A percentile compares a stretch with the other conserved stretches of the same genome.
These are phyloP conservation scores for Calocera viscosa DNA, from an alignment of 768 basidiomycete species.

Conservation along the genomic window DNA sequence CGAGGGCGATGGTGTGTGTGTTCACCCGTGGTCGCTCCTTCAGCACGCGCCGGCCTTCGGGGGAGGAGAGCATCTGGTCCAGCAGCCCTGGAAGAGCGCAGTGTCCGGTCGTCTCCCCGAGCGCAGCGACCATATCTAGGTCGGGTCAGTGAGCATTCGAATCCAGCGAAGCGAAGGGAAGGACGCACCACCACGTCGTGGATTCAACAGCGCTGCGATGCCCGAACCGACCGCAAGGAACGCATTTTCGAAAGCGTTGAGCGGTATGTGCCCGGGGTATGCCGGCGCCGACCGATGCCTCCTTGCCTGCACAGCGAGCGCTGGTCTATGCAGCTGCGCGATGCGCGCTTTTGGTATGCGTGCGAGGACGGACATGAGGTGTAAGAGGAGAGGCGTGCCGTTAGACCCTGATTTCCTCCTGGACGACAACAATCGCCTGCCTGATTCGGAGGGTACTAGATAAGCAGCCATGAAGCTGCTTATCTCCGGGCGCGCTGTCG, in stretches of 20 bases:
- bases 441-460: neutral
- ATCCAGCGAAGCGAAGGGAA: neutral
- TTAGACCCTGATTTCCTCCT: neutral
- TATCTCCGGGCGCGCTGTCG: neutral
- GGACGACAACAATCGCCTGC: too few species aligned
- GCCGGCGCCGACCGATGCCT: slow-evolving; percentile 28
- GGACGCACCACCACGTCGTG: slow-evolving; percentile 66
- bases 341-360: neutral
- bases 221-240: slow-evolving; percentile 80
- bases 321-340: neutral
- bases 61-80: slow-evolving; percentile 59
- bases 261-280: slow-evolving; percentile 70
- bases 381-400: neutral
- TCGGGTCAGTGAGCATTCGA: neutral
- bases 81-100: slow-evolving; percentile 61
- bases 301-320: neutral
- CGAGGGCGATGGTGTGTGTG: slow-evolving; percentile 60
- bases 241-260: slow-evolving; percentile 70
- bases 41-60: slow-evolving; percentile 75
- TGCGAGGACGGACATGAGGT: neutral
- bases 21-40: slow-evolving; percentile 74
- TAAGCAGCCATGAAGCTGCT: neutral
- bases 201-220: slow-evolving; percentile 65
- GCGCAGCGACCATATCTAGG: slow-evolving; percentile 85
- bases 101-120: slow-evolving; percentile 86